These are phyloP conservation scores for Colletotrichum sansevieriae DNA, from an alignment of 2,329 filamentous ascomycete genomes.

Conservation along the genomic window DNA sequence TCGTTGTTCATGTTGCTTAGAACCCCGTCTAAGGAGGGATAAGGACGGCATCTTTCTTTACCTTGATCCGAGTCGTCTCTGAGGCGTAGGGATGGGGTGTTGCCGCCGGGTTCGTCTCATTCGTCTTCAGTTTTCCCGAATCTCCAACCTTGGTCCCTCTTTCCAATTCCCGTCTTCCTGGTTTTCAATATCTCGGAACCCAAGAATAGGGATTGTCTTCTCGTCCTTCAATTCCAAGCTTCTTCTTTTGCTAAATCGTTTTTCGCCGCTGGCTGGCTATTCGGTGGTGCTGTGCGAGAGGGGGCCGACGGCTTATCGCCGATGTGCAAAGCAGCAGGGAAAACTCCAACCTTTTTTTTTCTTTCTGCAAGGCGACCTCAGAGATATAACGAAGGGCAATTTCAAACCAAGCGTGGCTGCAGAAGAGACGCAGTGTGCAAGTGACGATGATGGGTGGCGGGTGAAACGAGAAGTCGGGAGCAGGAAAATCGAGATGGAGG, in stretches of 20 bases:
- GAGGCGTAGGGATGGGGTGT: slow-evolving; percentile 12
- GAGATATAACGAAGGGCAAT: slow-evolving; percentile 11
- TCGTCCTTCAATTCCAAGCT: slow-evolving; percentile 20
- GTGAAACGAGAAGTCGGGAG: neutral
- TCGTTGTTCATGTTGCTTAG: slow-evolving; percentile 43
- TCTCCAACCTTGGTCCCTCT: neutral
- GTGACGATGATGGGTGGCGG: slow-evolving; percentile 1
- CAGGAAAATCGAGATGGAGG: neutral
- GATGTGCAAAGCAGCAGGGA: neutral
- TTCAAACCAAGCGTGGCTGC: slow-evolving; percentile 22
- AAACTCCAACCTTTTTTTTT: slow-evolving; percentile 23
- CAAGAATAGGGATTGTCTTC: neutral
- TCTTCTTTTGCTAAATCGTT: neutral
- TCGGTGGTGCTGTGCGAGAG: slow-evolving; percentile 13
- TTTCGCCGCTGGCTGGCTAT: slow-evolving; percentile 27
- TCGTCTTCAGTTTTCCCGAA: slow-evolving; percentile 6
- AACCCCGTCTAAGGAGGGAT: slow-evolving; percentile 47
- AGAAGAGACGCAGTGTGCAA: neutral
- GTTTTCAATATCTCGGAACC: neutral
- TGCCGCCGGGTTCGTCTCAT: slow-evolving; percentile 31
- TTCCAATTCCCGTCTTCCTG: neutral
- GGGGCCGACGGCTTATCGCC: slow-evolving; percentile 35
- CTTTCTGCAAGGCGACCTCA: slow-evolving; percentile 21
- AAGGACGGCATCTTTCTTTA: slow-evolving; percentile 49
- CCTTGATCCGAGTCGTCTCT: slow-evolving; percentile 7